Base-by-base conservation (phyloP, 2,329 filamentous ascomycete species). In the Apiospora saccharicola region DNA sequence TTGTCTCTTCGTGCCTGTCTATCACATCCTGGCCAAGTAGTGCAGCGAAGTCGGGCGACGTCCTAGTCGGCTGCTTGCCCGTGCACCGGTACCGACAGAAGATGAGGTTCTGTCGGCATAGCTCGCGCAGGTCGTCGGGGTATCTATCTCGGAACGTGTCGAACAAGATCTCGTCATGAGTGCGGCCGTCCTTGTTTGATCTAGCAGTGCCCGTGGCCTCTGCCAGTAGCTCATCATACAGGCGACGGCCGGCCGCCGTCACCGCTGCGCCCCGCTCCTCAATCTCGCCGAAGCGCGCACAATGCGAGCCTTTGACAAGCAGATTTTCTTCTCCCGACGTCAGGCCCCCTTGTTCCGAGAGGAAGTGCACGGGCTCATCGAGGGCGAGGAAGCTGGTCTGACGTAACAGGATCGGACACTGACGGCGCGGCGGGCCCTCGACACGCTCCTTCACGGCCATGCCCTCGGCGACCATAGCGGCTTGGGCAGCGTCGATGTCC, bases 301-400 rank as follows among this genome's bases (percentile, higher is more conserved):
- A 85, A 70, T 89, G 87, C 0, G 79, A 82, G 1, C 84, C 84
- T 1, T 77, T 71, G 7, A 81, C 76, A 0, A 80, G 71, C 8
- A 14, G 13, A 8, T 26, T 6, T 43, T 4, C 1, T 41, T 41
- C 26, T 0, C 22, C 51, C 7, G 57, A 8, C 13, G 10, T 10
- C 37, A 14, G 34, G 14, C 10, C 19, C 22, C 19, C 41, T 22
- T 30, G 37, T 4, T 30, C 68, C 12, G 49, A 34, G 8, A 24
- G 53, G 72, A 88, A 88, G 1, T 79, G 77, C 4, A 88, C 83
- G 0, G 78, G 78, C 75, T 89, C 87, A 70, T 88, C 83, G 0
- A 88, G 76, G 0, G 87, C 87, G 1, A 85, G 78, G 72, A 89
- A 89, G 72, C 87, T 89, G 0, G 87, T 89, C 73, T 89, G 87